Evolutionary conservation across 2,329 filamentous ascomycete species (phyloP).

Genomic region (Monosporascus sp.): DNA sequence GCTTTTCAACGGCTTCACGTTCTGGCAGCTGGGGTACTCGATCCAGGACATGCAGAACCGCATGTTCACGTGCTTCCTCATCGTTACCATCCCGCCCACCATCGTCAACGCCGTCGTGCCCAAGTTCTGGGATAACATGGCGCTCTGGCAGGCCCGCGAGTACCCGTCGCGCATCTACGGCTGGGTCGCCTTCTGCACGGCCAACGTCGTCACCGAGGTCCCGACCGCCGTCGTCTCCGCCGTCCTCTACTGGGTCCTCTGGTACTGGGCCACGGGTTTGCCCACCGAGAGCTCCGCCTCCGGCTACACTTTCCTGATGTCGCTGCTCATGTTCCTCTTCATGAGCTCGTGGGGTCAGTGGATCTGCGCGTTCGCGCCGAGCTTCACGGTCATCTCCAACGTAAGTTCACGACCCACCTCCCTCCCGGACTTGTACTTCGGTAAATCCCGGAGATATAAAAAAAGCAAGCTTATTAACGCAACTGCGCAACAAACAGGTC

Average conservation of each 20-base stretch:
- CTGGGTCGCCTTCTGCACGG: conserved; percentile 71
- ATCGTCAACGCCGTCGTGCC: conserved; percentile 69
- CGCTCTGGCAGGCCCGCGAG: conserved; percentile 68
- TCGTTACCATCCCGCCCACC: conserved; percentile 61
- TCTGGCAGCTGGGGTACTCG: conserved; percentile 61
- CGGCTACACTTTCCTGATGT: conserved; percentile 76
- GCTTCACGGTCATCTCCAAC: conserved; percentile 73
- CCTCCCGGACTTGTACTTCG: neutral
- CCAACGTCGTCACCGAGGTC: conserved; percentile 67
- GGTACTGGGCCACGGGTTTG: conserved; percentile 72
- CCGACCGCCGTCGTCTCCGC: conserved; percentile 60
- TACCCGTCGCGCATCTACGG: conserved; percentile 70
- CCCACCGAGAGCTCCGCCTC: conserved; percentile 58
- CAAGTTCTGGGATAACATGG: conserved; percentile 71
- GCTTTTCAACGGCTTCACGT: conserved; percentile 76
- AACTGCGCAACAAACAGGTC: conserved; percentile 29
- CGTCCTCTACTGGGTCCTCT: conserved; percentile 66
- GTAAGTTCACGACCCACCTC: conserved; percentile 24
- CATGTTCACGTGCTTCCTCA: conserved; percentile 68
- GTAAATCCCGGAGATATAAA: neutral
- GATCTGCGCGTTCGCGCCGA: conserved; percentile 77
- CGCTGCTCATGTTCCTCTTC: conserved; percentile 72
- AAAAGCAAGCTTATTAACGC: neutral
- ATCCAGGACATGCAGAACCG: conserved; percentile 68
- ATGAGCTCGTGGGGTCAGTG: conserved; percentile 73